A percentile compares a stretch with the other conserved stretches of the same genome.
These are phyloP conservation scores for Keithomyces neogunnii DNA, from an alignment of 2,329 filamentous ascomycete genomes.

Conservation along the genomic window DNA sequence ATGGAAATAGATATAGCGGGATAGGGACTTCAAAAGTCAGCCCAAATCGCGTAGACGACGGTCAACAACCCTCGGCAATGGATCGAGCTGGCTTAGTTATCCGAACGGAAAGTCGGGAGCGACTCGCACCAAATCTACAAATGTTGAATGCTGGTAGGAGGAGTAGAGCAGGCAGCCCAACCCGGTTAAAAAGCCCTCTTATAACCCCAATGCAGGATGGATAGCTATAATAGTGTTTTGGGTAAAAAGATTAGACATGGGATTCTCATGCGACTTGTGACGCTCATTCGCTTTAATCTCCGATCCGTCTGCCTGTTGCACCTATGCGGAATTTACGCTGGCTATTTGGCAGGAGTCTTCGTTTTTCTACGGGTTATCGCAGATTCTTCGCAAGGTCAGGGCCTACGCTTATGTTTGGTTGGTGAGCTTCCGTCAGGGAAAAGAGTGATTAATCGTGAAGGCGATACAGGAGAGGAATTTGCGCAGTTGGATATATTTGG, in stretches of 20 bases:
- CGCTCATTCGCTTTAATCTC: neutral
- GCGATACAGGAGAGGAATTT: neutral
- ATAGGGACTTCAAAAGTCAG: slow-evolving; percentile 58
- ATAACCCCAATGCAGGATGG: slow-evolving; percentile 39
- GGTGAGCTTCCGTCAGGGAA: no score
- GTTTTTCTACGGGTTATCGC: no score
- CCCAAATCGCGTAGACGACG: slow-evolving; percentile 41
- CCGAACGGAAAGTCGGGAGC: slow-evolving; percentile 79
- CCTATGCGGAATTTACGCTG: neutral
- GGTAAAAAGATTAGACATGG: neutral
- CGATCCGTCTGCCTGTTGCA: neutral
- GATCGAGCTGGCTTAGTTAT: slow-evolving; percentile 67
- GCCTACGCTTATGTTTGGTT: no score
- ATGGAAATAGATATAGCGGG: slow-evolving; percentile 54
- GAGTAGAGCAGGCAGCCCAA: slow-evolving; percentile 49
- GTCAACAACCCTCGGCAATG: slow-evolving; percentile 36
- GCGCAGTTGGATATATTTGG: neutral
- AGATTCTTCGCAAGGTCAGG: no score
- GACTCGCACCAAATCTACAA: slow-evolving; percentile 50
- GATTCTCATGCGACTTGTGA: neutral
- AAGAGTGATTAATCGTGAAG: neutral
- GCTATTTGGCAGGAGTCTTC: no score
- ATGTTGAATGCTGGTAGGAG: slow-evolving; percentile 48
- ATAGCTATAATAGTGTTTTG: neutral
- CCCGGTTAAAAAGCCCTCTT: slow-evolving; percentile 49